These are phyloP conservation scores for Suhomyces emberorum DNA, from an alignment of 805 yeast species.

Conservation along the genomic window DNA sequence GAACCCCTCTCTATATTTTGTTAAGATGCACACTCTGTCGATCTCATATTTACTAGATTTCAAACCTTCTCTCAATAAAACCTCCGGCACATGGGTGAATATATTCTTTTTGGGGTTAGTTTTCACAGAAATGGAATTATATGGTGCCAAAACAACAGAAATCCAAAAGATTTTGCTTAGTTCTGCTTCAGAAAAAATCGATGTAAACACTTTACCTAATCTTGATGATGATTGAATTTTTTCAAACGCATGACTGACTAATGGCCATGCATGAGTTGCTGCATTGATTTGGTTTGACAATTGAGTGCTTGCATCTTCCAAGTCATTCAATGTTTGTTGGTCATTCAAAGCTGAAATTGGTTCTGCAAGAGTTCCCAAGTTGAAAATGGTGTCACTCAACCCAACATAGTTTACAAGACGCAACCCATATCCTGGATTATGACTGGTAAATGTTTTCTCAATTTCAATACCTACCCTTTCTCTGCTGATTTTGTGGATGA, in stretches of 20 bases:
- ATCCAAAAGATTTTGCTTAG: constrained; percentile 42
- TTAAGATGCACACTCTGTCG: constrained; percentile 46
- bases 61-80: constrained; percentile 65
- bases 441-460: constrained; percentile 67
- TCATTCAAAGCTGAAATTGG: constrained; percentile 17
- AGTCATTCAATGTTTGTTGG: constrained; percentile 11
- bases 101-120: constrained; percentile 37
- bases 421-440: constrained; percentile 62
- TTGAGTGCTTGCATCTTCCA: constrained; percentile 12
- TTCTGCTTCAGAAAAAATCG: background rate
- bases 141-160: constrained; percentile 48
- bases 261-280: constrained; percentile 21
- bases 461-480: constrained; percentile 89
- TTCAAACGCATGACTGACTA: constrained; percentile 11
- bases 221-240: background rate
- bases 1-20: constrained; percentile 25
- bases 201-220: background rate
- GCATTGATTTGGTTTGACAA: constrained; percentile 16
- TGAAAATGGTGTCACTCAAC: constrained; percentile 59
- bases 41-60: constrained; percentile 59
- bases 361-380: constrained; percentile 22
- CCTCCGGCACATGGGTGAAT: constrained; percentile 40
- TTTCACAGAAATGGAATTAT: constrained; percentile 36
- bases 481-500: constrained; percentile 73
- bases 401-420: constrained; percentile 52